phyloP scores from a whole-genome alignment of 352 stramenopile species.

The Globisporangium solare region DNA sequence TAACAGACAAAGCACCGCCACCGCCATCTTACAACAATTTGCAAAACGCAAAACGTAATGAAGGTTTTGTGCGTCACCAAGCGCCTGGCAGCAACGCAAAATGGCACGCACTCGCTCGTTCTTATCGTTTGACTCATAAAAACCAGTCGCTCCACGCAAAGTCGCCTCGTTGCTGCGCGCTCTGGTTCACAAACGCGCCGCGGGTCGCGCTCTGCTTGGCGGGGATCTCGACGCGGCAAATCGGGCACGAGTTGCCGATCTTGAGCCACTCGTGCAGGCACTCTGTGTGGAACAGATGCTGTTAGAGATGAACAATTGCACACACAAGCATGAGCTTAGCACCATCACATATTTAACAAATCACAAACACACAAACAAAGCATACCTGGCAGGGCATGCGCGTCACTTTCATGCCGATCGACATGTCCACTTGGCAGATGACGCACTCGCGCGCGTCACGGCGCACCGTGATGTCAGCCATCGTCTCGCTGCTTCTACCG shows the following conservation, averaged over 20 bases:
- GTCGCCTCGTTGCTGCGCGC: slow-evolving; percentile 41
- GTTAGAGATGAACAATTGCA: neutral
- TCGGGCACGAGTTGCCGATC: slow-evolving; percentile 80
- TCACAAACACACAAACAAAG: neutral
- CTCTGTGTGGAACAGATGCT: slow-evolving; percentile 82
- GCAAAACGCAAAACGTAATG: too few species aligned
- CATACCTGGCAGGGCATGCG: slow-evolving; percentile 66
- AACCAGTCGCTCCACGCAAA: slow-evolving; percentile 80
- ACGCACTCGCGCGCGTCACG: slow-evolving; percentile 75
- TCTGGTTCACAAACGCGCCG: slow-evolving; percentile 23
- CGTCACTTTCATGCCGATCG: slow-evolving; percentile 62
- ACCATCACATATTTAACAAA: too few species aligned
- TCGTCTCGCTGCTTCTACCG: slow-evolving; percentile 15
- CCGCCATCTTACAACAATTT: too few species aligned
- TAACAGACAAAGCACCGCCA: too few species aligned
- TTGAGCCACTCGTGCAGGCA: slow-evolving; percentile 80
- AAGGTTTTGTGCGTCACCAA: too few species aligned
- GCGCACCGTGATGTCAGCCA: slow-evolving; percentile 49
- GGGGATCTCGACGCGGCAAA: slow-evolving; percentile 70
- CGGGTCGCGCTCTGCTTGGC: slow-evolving; percentile 35
- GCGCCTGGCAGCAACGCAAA: too few species aligned
- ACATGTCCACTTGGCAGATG: slow-evolving; percentile 77
- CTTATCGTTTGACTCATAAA: slow-evolving; percentile 25
- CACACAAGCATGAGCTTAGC: slow-evolving; percentile 6
- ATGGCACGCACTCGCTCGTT: too few species aligned